Evolutionary conservation across 2,329 filamentous ascomycete genomes (phyloP), one percentile per base, ranked within the genome.

Genomic region (Colletotrichum endophyticum): DNA sequence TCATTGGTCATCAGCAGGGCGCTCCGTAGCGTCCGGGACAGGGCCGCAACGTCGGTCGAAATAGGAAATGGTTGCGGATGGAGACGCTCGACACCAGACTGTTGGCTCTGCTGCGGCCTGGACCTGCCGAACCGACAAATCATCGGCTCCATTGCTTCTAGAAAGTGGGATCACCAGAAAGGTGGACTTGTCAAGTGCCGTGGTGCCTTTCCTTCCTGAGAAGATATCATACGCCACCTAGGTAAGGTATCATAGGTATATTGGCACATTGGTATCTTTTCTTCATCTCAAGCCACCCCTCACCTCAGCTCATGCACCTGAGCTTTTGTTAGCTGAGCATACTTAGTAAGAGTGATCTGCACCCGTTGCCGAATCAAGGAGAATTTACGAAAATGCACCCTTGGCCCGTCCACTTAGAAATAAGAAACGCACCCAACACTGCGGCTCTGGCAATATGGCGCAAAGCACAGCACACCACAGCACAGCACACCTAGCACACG

Each of bases 31-130:
- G 36, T 78, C 78, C 76, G 70, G 44, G 34, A 32, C 36, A 77
- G 44, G 59, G 28, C 66, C 70, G 75, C 72, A 75, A 75, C 22
- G 16, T 28, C 53, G 27, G 56, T 70, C 75, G 16, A 75, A 75
- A 75, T 32, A 77, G 75, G 72, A 71, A 77, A 75, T 63, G 15
- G 66, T 77, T 75, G 75, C 75, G 75, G 64, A 36, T 44, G 66
- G 25, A 30, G 44, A 44, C 59, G 28, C 30, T 59, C 44, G 22
- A 59, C 72, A 32, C 12, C 53, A 44, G 8, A 28, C 62, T 19
- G 66, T 36, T 63, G 66, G 28, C 44, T 22, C 44, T 12, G n/a
- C 44, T 49, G 12, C 44, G 44, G 44, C 44, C 44, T 49, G 44
- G 44, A 49, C 44, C 44, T 49, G 44, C 44, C 44, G 44, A 59